phyloP scores from a whole-genome alignment of 2,329 filamentous ascomycete species.

The Coleophoma crateriformis region DNA sequence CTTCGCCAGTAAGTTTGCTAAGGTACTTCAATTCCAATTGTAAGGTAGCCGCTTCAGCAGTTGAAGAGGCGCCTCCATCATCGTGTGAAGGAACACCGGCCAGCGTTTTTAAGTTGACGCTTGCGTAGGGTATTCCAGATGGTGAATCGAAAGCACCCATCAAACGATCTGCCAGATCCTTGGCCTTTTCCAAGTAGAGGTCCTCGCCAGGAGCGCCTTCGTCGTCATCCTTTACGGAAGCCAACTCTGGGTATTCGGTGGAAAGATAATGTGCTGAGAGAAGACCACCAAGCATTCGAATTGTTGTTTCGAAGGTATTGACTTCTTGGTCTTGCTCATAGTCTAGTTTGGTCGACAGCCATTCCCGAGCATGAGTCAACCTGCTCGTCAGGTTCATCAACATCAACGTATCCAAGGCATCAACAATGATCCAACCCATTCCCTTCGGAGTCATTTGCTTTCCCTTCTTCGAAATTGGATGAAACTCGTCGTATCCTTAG shows the following conservation, averaged over 20 bases:
- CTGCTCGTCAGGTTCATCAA: slow-evolving; percentile 94
- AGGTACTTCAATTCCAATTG: slow-evolving; percentile 98
- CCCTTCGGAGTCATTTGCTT: slow-evolving; percentile 82
- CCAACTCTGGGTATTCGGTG: slow-evolving; percentile 72
- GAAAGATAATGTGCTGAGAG: slow-evolving; percentile 95
- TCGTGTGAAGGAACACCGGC: slow-evolving; percentile 76
- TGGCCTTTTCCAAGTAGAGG: slow-evolving; percentile 91
- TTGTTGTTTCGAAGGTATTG: slow-evolving; percentile 96
- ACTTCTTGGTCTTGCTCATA: slow-evolving; percentile 95
- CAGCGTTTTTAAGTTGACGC: slow-evolving; percentile 76
- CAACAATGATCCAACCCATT: slow-evolving; percentile 97
- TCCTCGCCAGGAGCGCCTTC: slow-evolving; percentile 74
- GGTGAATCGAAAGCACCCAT: slow-evolving; percentile 81
- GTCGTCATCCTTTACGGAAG: slow-evolving; percentile 67
- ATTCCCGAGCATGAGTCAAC: slow-evolving; percentile 78
- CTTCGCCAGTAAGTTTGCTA: slow-evolving; percentile 88
- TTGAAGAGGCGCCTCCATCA: slow-evolving; percentile 84
- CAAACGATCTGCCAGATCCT: slow-evolving; percentile 83
- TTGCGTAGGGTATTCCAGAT: slow-evolving; percentile 85
- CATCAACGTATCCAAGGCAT: slow-evolving; percentile 93
- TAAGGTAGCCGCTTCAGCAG: slow-evolving; percentile 84
- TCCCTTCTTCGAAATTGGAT: slow-evolving; percentile 74
- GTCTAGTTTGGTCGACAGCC: slow-evolving; percentile 74
- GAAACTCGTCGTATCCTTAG: slow-evolving; percentile 76
- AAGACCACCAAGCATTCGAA: slow-evolving; percentile 91